These are phyloP conservation scores for Penstemon barbatus DNA, from an alignment of 257 asterid species.

Conservation along the genomic window DNA sequence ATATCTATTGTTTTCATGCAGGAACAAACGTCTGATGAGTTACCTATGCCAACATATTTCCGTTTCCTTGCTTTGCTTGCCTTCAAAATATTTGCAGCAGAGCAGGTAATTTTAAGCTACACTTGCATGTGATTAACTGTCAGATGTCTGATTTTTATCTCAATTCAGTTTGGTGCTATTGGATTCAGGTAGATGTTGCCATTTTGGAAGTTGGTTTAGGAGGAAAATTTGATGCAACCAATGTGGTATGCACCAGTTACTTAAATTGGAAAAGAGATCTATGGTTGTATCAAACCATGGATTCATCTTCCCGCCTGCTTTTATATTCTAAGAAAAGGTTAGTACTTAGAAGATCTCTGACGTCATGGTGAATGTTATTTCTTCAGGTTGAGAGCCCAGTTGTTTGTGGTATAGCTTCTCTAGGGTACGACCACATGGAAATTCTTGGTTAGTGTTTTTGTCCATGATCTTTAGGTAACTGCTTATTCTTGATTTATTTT, in stretches of 20 bases:
- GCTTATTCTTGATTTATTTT: constrained; percentile 24
- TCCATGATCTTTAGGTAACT: constrained; percentile 38
- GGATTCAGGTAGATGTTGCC: constrained; percentile 86
- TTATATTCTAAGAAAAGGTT: constrained; percentile 11
- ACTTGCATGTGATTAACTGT: constrained; percentile 18
- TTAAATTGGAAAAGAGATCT: constrained; percentile 9
- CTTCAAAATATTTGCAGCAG: constrained; percentile 91
- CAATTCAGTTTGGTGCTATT: constrained; percentile 24
- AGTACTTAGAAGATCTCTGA: constrained; percentile 29
- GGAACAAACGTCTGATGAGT: constrained; percentile 62
- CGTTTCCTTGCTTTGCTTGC: constrained; percentile 96
- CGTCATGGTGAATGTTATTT: constrained; percentile 28
- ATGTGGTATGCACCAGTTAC: constrained; percentile 68
- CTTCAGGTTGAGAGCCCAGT: constrained; percentile 80
- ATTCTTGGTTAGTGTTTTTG: constrained; percentile 89
- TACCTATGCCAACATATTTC: constrained; percentile 95
- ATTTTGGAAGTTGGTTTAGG: constrained; percentile 98
- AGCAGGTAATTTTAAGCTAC: constrained; percentile 55
- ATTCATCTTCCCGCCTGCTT: constrained; percentile 23
- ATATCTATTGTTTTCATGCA: constrained; percentile 32
- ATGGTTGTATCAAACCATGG: constrained; percentile 14
- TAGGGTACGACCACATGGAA: constrained; percentile 96
- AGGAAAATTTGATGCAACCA: constrained; percentile 93
- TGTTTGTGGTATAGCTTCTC: constrained; percentile 87
- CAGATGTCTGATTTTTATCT: constrained; percentile 17